These are phyloP conservation scores for Astraeus odoratus DNA, from an alignment of 768 basidiomycete species.

Conservation along the genomic window DNA sequence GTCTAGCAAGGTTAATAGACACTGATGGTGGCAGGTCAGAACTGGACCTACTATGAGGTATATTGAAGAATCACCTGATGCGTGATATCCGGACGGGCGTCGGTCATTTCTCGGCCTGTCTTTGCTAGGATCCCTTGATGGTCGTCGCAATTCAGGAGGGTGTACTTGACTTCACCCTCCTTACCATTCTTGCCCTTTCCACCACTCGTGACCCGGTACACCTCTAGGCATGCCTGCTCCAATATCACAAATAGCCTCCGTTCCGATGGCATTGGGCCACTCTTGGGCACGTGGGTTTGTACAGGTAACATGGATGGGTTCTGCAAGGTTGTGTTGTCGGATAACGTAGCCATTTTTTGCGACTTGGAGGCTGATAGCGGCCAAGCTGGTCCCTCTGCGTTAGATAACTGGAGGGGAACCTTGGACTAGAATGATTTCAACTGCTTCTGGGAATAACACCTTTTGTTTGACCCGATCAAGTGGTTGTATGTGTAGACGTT, in stretches of 20 bases:
- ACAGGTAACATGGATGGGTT: constrained; percentile 82
- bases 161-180: constrained; percentile 86
- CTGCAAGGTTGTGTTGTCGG: constrained; percentile 39
- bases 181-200: constrained; percentile 46
- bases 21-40: too few relatives aligned
- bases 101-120: constrained; percentile 95
- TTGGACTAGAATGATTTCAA: too few relatives aligned
- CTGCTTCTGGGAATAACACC: too few relatives aligned
- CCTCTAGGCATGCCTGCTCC: constrained; percentile 93
- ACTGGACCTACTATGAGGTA: too few relatives aligned
- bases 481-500: too few relatives aligned
- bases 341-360: constrained; percentile 43
- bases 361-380: constrained; percentile 53
- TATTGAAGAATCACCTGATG: constrained; percentile 91
- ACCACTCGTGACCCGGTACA: constrained; percentile 74
- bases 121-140: constrained; percentile 98
- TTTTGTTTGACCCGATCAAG: too few relatives aligned
- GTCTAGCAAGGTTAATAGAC: constrained; percentile 91
- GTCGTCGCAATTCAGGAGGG: constrained; percentile 95
- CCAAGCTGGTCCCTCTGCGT: constrained; percentile 50
- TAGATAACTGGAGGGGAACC: too few relatives aligned
- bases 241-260: constrained; percentile 84
- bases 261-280: constrained; percentile 43
- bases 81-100: constrained; percentile 98
- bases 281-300: constrained; percentile 66